phyloP scores from a whole-genome alignment of 495 filamentous ascomycete species.

The Daldinia decipiens region DNA sequence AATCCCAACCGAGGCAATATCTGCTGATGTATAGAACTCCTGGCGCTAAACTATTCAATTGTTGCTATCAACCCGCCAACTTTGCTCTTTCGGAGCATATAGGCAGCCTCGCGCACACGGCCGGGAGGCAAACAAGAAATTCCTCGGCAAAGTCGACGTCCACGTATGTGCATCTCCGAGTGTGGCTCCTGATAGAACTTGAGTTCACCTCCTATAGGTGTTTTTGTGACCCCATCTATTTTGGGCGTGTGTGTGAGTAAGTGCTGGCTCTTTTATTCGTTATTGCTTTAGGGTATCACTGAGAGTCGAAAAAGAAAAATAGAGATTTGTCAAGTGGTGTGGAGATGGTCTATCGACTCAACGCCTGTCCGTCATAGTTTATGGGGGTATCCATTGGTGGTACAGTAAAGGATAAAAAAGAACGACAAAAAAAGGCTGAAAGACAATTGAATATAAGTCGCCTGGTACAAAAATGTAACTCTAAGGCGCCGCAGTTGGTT shows the following conservation, averaged over 20 bases:
- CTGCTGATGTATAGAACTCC: constrained; percentile 9
- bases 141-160: not conserved
- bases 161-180: constrained; percentile 28
- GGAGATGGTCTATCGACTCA: constrained; percentile 43
- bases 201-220: constrained; percentile 27
- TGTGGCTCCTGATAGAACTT: constrained; percentile 27
- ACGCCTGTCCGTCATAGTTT: constrained; percentile 32
- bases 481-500: constrained; percentile 37
- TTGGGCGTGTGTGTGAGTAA: constrained; percentile 23
- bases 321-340: constrained; percentile 35
- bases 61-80: constrained; percentile 21
- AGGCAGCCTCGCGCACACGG: constrained; percentile 17
- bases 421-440: constrained; percentile 16
- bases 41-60: constrained; percentile 19
- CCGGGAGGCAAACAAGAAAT: not conserved
- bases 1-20: constrained; percentile 11
- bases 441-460: constrained; percentile 25
- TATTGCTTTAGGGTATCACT: constrained; percentile 46
- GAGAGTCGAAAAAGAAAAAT: constrained; percentile 36
- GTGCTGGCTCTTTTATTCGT: constrained; percentile 34
- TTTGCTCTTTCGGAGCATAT: constrained; percentile 20
- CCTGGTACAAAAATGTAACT: constrained; percentile 25
- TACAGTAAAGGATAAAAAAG: constrained; percentile 37
- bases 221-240: constrained; percentile 46
- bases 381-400: constrained; percentile 39